Evolutionary conservation across 495 filamentous ascomycete species (phyloP).

Genomic region (Trichodelitschia bisporula): DNA sequence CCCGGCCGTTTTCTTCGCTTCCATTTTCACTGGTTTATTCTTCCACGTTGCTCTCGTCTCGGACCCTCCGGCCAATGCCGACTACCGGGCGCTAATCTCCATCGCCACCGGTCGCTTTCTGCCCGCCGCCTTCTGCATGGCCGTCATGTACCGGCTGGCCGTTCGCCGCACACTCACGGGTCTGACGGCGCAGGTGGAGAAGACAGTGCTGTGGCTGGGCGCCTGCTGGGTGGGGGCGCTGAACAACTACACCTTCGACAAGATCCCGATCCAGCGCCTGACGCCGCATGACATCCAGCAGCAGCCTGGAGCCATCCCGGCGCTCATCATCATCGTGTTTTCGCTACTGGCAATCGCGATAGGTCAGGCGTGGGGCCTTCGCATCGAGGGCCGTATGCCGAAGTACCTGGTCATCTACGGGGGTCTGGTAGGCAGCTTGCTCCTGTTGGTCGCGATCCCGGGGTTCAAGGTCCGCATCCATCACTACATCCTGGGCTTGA

Average conservation of each 20-base stretch:
- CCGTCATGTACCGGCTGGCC: slow-evolving; percentile 17
- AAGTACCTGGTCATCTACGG: slow-evolving; percentile 31
- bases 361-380: slow-evolving; percentile 18
- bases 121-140: slow-evolving; percentile 17
- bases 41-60: slow-evolving; percentile 20
- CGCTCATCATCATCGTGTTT: slow-evolving; percentile 16
- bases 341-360: slow-evolving; percentile 17
- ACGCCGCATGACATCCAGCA: slow-evolving; percentile 18
- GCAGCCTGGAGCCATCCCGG: slow-evolving; percentile 19
- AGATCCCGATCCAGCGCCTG: slow-evolving; percentile 19
- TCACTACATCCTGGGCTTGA: slow-evolving; percentile 73
- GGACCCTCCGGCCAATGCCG: slow-evolving; percentile 15
- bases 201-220: slow-evolving; percentile 20
- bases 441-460: slow-evolving; percentile 40
- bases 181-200: slow-evolving; percentile 19
- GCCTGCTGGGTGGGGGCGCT: slow-evolving; percentile 18
- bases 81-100: slow-evolving; percentile 20
- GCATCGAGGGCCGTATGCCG: slow-evolving; percentile 18
- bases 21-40: slow-evolving; percentile 16
- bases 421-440: slow-evolving; percentile 18
- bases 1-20: slow-evolving; percentile 18
- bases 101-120: slow-evolving; percentile 18
- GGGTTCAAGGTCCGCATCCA: slow-evolving; percentile 77
- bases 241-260: slow-evolving; percentile 22
- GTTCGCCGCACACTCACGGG: slow-evolving; percentile 18